Evolutionary conservation across 1,284 basidiomycete genomes (phyloP), one percentile per base, ranked within the genome.

Genomic region (Apiotrichum porosum): DNA sequence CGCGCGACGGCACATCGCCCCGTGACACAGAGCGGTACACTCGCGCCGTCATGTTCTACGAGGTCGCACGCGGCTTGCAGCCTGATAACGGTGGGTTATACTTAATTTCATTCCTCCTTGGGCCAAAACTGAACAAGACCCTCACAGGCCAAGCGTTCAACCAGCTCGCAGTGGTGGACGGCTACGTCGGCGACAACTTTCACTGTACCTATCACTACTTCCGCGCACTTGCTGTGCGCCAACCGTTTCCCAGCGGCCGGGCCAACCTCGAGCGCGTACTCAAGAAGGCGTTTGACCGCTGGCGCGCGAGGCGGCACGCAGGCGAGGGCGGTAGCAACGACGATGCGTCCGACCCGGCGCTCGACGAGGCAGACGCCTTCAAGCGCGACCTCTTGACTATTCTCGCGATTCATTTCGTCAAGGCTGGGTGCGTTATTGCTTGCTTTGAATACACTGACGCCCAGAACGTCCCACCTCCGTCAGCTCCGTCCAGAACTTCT

Each of bases 161-260:
- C 67, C 93, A 97, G 72, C 82, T 98, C 23, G 94, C 93, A 1
- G 92, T 97, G 40, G 80, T 98, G 23, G 82, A 90, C 2, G 83
- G 84, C 19, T 93, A 93, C 69, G 78, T 85, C 60, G 79, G 80
- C 54, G 90, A 97, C 70, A 78, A 80, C n/a, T 90, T 95, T 59
- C 76, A 77, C 23, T 84, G 88, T 24, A 76, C 88, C 14, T 81
- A 88, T 57, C 84, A 93, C 68, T 94, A 97, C 72, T 93, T 93
- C 65, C 84, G 91, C 32, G 89, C 94, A 0, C 76, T 97, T 6
- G 94, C 90, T 61, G 87, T 92, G 38, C 80, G 80, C 24, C 80
- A 83, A 47, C 88, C 91, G 0, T 97, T 93, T 72, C 84, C 88
- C 30, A 86, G 88, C 1, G 91, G 91, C 2, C 80, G 83, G 6